Evolutionary conservation across 1,284 basidiomycete genomes (phyloP), one percentile per base, ranked within the genome.

Genomic region (Ganoderma sinense): DNA sequence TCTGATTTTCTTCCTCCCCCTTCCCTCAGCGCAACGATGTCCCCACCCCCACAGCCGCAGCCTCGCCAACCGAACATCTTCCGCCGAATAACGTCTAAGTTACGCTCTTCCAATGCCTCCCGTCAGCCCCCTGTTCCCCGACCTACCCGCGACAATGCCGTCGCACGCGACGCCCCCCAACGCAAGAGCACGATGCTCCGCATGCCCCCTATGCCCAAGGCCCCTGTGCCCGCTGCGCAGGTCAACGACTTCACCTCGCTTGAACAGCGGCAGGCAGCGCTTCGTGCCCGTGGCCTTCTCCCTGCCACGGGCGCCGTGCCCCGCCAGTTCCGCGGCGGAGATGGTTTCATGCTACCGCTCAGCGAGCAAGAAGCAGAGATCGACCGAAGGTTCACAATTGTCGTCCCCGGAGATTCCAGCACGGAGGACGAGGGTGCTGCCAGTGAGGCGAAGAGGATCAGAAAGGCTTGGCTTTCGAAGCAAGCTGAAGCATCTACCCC

Each of bases 341-440:
- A 78, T 45, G 74, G 74, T 26, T 76, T 61, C 65, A 71, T 71
- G 67, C 70, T 73, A 43, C 70, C 78, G 20, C 72, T 82, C 18
- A 80, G 80, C 62, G 76, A 80, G 69, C 75, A 81, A 63, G 81
- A 82, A 74, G 75, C 75, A 48, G 77, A 77, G 56, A 73, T 75
- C 59, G 79, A 82, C 71, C 65, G 75, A 23, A 74, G 77, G 20
- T 75, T 75, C 64, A 68, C 75, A 1, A 73, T 76, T 3, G 68
- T 78, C 45, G 65, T 75, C n/a, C 72, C 73, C 6, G 67, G 70
- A 23, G 56, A 43, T 31, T 61, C 45, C 43, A 58, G 61, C 36
- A 31, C n/a, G 8, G 70, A 69, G 41, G 55, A 68, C 40, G 74
- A 72, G 14, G 70, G 48, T 3, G 48, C 4, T 51, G 72, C 66